Evolutionary conservation across 2,329 filamentous ascomycete species (phyloP).

Genomic region (Cladosporium oxysporum): DNA sequence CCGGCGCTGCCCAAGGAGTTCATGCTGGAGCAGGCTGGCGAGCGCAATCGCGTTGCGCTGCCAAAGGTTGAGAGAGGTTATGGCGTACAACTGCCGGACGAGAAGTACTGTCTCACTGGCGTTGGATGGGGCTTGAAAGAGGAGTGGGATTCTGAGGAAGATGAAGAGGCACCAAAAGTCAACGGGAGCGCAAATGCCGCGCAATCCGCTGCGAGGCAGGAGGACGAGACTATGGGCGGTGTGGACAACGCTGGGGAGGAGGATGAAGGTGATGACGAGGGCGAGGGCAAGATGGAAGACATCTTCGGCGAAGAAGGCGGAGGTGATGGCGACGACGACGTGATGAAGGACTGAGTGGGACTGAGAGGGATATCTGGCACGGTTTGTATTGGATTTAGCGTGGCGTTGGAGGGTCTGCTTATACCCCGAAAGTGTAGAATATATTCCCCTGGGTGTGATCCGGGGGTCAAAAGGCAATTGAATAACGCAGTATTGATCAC

Average conservation of each 20-base stretch:
- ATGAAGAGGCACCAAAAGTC: constrained; percentile 37
- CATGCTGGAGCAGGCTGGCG: constrained; percentile 70
- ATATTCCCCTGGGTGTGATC: background rate
- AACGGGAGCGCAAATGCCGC: constrained; percentile 43
- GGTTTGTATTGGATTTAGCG: constrained; percentile 5
- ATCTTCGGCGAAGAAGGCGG: constrained; percentile 42
- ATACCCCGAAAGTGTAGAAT: constrained; percentile 4
- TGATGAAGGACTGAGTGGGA: constrained; percentile 18
- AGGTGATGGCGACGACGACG: constrained; percentile 25
- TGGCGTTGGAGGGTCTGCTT: constrained; percentile 9
- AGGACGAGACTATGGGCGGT: constrained; percentile 45
- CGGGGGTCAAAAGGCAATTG: background rate
- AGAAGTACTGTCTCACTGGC: constrained; percentile 62
- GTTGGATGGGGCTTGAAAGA: constrained; percentile 58
- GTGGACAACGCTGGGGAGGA: constrained; percentile 40
- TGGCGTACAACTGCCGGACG: constrained; percentile 61
- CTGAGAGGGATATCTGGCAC: background rate
- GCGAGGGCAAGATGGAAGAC: constrained; percentile 44
- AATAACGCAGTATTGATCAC: background rate
- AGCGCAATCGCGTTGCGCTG: constrained; percentile 67
- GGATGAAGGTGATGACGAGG: constrained; percentile 39
- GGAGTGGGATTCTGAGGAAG: constrained; percentile 58
- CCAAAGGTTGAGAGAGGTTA: constrained; percentile 58
- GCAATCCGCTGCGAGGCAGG: constrained; percentile 18
- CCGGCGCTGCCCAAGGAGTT: constrained; percentile 70